Evolutionary conservation across 257 asterid genomes (phyloP).

Genomic region (Nicotiana tomentosiformis): DNA sequence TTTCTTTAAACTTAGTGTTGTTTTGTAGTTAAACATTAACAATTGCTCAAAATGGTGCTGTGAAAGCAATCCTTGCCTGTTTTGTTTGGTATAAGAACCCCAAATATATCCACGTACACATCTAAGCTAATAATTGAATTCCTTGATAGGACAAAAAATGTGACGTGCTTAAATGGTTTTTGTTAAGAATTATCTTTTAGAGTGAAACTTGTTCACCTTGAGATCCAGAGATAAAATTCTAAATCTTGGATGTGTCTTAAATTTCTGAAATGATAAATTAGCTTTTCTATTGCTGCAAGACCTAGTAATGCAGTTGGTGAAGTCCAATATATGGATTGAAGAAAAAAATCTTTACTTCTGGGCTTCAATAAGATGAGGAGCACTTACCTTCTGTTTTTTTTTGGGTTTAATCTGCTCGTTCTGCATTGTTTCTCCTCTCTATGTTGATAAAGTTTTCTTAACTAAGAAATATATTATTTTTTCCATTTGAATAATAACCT

Average conservation of each 20-base stretch:
- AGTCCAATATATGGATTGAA: background rate
- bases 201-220: background rate
- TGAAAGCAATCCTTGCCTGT: background rate
- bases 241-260: background rate
- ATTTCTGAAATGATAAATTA: background rate
- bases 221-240: background rate
- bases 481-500: slow-evolving; percentile 1
- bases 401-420: background rate
- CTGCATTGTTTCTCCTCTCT: background rate
- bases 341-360: background rate
- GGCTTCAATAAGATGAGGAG: background rate
- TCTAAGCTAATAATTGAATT: background rate
- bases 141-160: background rate
- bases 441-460: background rate
- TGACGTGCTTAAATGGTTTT: background rate
- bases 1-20: background rate
- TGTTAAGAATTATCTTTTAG: background rate
- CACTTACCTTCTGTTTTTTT: background rate
- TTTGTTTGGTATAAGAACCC: slow-evolving; percentile 2
- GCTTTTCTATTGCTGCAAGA: background rate
- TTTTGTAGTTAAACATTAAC: background rate
- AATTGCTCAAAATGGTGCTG: background rate
- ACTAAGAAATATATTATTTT: background rate
- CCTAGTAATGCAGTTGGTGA: background rate
- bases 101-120: background rate